Evolutionary conservation across 2,329 filamentous ascomycete species (phyloP), one percentile per base, ranked within the genome.

Genomic region (Hypoxylon sp.): DNA sequence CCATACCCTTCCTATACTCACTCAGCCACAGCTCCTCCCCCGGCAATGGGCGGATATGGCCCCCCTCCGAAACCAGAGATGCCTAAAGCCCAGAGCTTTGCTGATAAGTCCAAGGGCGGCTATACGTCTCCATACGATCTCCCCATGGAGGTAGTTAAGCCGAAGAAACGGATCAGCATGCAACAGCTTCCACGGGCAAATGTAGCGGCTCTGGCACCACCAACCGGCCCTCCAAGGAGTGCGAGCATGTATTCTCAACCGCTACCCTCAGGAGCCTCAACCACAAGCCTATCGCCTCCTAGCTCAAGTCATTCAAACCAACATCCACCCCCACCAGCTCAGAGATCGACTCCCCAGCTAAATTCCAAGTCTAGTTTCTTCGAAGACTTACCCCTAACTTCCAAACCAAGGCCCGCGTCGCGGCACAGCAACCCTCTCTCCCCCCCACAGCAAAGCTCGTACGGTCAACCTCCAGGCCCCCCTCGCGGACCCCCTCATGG

Each of bases 81-180:
- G 65, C 80, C 81, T 31, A 90, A 89, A 80, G 85, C 89, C 0
- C 90, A 97, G 78, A 98, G 95, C 80, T 99, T 97, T 80, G 93
- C 88, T 5, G 92, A 95, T 79, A 97, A 97, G 79, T 84, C 93
- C 2, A 98, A 97, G 81, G 93, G 93, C 62, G 95, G 95, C 6
- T 99, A 99, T 78, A 88, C 91, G 54, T 98, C 95, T 20, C 96
- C 96, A 0, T 99, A 98, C 75, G 97, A 99, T 81, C 85, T 99
- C 20, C 96, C 96, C 3, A 93, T 96, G 81, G 95, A 98, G 61
- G 87, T 99, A 31, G 88, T 92, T 30, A 92, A 91, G 73, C 89
- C 91, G 75, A 85, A 90, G 79, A 91, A 92, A 83, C 85, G 91
- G 58, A 79, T 84, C 5, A 89, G 87, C 75, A 84, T 87, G 74